Base-by-base conservation (phyloP, 495 filamentous ascomycete genomes). In the Hypoxylon intermedium region DNA sequence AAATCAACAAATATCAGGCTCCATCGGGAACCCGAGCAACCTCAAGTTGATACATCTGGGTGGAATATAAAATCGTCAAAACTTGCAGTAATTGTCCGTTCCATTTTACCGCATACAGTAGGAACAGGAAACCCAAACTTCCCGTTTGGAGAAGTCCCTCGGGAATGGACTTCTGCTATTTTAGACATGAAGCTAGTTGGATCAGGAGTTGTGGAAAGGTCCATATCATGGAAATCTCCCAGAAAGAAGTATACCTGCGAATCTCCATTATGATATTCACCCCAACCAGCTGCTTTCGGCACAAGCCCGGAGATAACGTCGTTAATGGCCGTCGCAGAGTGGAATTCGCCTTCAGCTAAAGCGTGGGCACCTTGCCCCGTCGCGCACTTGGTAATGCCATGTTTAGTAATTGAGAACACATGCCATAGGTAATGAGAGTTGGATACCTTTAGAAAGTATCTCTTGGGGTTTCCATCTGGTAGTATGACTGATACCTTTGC, bases 111-210 rank as follows among this genome's bases (percentile, higher is more conserved):
- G 28, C 67, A 67, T 48, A 68, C 79, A 0, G 79, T 83, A 0
- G 72, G 58, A 1, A 75, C 52, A 42, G 74, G 74, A 53, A 81
- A 82, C 0, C 79, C 79, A 59, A 78, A 83, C 60, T 75, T 76
- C 2, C 75, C 77, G 24, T 65, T 76, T 6, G 79, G 77, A 9
- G 79, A 80, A n/a, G 28, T 59, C n/a, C 63, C 57, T 23, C 57
- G 24, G 4, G 3, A 48, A 48, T 81, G 78, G 4, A 82, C 63
- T 13, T 53, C 45, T 31, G 77, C 73, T 6, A 82, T 61, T 12
- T 53, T 48, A 1, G 58, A 46, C 43, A 58, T 49, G 46, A 81
- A 74, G 16, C 65, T 48, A 2, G 69, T 21, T 16, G 72, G 71
- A 3, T 79, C 74, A 13, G 78, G 77, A 19, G 30, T 13, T 44